These are phyloP conservation scores for Fusarium scirpi DNA, from an alignment of 2,329 filamentous ascomycete genomes.

Conservation along the genomic window DNA sequence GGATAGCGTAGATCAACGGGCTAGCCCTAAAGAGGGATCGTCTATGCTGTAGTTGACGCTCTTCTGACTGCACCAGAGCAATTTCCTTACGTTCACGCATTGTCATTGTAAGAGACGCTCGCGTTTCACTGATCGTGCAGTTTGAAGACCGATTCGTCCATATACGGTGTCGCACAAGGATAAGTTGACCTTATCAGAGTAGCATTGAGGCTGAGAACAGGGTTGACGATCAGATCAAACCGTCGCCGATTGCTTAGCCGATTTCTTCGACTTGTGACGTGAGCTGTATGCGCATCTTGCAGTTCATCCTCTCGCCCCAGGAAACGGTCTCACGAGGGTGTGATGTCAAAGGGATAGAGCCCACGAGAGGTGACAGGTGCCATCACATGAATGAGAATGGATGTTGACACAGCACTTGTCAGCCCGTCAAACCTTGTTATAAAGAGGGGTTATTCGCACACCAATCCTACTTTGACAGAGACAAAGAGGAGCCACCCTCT, in stretches of 20 bases:
- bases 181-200: constrained; percentile 52
- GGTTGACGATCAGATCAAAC: constrained; percentile 28
- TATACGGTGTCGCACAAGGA: not conserved
- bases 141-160: not conserved
- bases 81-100: not conserved
- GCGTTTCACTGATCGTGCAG: constrained; percentile 1
- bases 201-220: constrained; percentile 23
- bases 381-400: constrained; percentile 23
- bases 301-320: constrained; percentile 4
- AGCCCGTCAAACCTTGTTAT: constrained; percentile 34
- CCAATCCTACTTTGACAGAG: constrained; percentile 34
- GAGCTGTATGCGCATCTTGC: constrained; percentile 23
- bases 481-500: constrained; percentile 31
- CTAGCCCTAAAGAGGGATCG: constrained; percentile 6
- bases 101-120: not conserved
- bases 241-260: not conserved
- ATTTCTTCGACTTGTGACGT: constrained; percentile 7
- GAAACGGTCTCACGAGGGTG: constrained; percentile 27
- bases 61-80: constrained; percentile 1
- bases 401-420: constrained; percentile 7
- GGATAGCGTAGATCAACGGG: constrained; percentile 27
- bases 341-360: constrained; percentile 37
- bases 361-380: constrained; percentile 29
- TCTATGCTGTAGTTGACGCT: not conserved
- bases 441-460: constrained; percentile 17